These are phyloP conservation scores for Puya raimondii DNA, from an alignment of 176 grass and related monocot genomes.

Conservation along the genomic window DNA sequence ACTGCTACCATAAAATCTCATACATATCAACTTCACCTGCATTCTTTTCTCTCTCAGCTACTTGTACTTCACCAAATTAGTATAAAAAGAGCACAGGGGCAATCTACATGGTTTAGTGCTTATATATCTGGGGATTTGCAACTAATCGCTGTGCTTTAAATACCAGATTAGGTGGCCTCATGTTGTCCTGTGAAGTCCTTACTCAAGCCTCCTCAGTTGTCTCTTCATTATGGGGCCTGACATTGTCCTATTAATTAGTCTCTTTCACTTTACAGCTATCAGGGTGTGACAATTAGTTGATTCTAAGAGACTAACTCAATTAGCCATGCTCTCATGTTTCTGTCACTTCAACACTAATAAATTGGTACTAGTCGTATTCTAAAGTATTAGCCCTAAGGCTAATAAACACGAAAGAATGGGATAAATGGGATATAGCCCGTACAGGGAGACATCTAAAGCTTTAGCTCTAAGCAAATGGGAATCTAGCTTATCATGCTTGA, in stretches of 20 bases:
- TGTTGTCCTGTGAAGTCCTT: conserved; percentile 15
- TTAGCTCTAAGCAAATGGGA: conserved; percentile 11
- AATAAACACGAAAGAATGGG: no score
- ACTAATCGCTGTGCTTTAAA: neutral
- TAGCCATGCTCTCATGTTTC: neutral
- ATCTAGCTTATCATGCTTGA: conserved; percentile 24
- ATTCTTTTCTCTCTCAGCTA: conserved; percentile 7
- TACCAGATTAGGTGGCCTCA: conserved; percentile 15
- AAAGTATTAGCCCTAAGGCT: conserved; percentile 1
- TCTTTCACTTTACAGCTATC: conserved; percentile 21
- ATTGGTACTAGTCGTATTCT: conserved; percentile 11
- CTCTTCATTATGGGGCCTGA: conserved; percentile 12
- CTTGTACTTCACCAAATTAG: conserved; percentile 8
- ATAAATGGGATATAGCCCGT: neutral
- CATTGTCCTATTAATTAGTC: conserved; percentile 19
- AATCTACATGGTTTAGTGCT: neutral
- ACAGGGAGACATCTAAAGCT: neutral
- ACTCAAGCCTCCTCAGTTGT: conserved; percentile 27
- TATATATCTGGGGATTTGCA: neutral
- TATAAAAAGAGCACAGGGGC: conserved; percentile 14
- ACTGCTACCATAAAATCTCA: conserved; percentile 15
- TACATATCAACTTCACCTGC: conserved; percentile 34
- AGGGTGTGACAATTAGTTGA: conserved; percentile 15
- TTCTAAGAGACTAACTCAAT: neutral
- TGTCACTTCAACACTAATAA: conserved; percentile 3